Evolutionary conservation across 1,284 basidiomycete species (phyloP).

Genomic region (Sphagnurus paluster): DNA sequence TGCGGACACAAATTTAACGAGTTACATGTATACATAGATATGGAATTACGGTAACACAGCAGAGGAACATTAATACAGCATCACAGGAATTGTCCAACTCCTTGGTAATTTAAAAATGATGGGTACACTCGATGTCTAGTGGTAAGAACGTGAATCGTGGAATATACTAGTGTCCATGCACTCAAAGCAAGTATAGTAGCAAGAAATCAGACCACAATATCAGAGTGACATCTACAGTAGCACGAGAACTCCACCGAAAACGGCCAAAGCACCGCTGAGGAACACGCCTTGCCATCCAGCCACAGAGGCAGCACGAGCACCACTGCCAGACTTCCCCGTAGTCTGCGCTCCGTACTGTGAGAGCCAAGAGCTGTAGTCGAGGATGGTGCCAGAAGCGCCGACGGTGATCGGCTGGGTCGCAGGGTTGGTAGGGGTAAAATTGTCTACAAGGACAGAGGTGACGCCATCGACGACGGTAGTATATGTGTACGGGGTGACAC

Average conservation of each 20-base stretch:
- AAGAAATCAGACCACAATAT: too few species aligned
- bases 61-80: too few species aligned
- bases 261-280: background rate
- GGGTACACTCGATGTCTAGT: background rate
- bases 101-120: too few species aligned
- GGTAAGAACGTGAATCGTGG: background rate
- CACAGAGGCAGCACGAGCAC: background rate
- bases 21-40: too few species aligned
- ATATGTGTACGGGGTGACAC: conserved; percentile 55
- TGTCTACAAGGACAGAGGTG: conserved; percentile 42
- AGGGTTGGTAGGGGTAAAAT: conserved; percentile 59
- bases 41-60: too few species aligned
- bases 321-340: conserved; percentile 1
- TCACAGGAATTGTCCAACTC: too few species aligned
- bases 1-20: too few species aligned
- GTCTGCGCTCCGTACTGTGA: conserved; percentile 28
- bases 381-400: conserved; percentile 49
- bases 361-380: conserved; percentile 55
- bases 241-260: background rate
- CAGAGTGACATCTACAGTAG: background rate
- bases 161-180: background rate
- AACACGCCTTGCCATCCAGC: background rate
- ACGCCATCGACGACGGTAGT: conserved; percentile 60
- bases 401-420: conserved; percentile 35
- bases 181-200: background rate